These are phyloP conservation scores for Berkeleyomyces rouxiae DNA, from an alignment of 2,329 filamentous ascomycete genomes.

Conservation along the genomic window DNA sequence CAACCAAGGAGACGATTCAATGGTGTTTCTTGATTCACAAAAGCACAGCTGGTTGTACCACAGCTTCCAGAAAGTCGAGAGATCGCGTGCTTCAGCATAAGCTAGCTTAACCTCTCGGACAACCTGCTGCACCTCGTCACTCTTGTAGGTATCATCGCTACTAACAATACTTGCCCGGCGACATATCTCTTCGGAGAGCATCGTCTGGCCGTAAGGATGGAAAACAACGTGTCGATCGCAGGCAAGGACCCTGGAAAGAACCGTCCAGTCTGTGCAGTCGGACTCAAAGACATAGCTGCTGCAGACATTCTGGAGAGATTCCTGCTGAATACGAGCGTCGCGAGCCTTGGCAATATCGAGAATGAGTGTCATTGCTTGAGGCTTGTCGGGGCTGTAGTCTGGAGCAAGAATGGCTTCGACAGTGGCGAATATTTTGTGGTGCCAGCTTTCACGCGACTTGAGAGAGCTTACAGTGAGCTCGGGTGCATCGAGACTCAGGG, in stretches of 20 bases:
- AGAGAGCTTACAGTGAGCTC: conserved; percentile 10
- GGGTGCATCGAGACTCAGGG: conserved; percentile 21
- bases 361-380: conserved; percentile 19
- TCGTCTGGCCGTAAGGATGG: conserved; percentile 21
- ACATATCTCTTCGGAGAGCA: conserved; percentile 27
- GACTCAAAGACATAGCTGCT: conserved; percentile 25
- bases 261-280: conserved; percentile 25
- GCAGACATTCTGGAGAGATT: conserved; percentile 28
- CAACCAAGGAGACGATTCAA: conserved; percentile 22
- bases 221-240: conserved; percentile 33
- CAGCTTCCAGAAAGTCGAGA: conserved; percentile 30
- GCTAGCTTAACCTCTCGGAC: conserved; percentile 23
- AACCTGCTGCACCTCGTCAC: conserved; percentile 16
- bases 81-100: conserved; percentile 28
- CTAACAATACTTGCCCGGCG: conserved; percentile 18
- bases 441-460: conserved; percentile 25
- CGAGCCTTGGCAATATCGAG: conserved; percentile 21
- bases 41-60: conserved; percentile 30
- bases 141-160: conserved; percentile 13
- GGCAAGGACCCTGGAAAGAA: conserved; percentile 25
- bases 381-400: conserved; percentile 15
- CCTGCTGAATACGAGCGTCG: conserved; percentile 22
- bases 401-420: conserved; percentile 19
- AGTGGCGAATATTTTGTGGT: conserved; percentile 23
- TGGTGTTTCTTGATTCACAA: conserved; percentile 19